A percentile compares a stretch with the other conserved stretches of the same genome.
Evolutionary conservation across 2,329 filamentous ascomycete species (phyloP).

Genomic region (Colletotrichum endophyticum): DNA sequence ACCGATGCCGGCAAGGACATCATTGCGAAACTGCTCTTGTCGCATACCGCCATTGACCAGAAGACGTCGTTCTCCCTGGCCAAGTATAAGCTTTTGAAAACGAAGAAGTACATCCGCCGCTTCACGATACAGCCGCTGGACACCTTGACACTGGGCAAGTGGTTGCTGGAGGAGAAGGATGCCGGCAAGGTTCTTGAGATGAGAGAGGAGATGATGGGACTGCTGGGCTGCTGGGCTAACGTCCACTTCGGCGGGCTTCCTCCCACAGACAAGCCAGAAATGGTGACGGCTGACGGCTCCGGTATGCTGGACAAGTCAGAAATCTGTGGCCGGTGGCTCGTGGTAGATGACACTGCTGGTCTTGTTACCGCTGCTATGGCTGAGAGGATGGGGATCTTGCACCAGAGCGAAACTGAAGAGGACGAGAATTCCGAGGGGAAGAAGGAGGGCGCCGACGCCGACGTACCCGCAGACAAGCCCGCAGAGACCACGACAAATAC

Average conservation of each 20-base stretch:
- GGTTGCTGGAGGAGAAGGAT: slow-evolving; percentile 64
- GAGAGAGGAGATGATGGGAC: slow-evolving; percentile 46
- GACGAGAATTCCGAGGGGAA: slow-evolving; percentile 31
- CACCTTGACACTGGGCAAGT: slow-evolving; percentile 75
- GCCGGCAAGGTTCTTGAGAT: slow-evolving; percentile 41
- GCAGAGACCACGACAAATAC: background rate
- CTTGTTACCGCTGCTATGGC: slow-evolving; percentile 83
- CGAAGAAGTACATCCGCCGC: slow-evolving; percentile 88
- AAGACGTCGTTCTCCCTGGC: slow-evolving; percentile 94
- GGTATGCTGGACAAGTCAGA: slow-evolving; percentile 72
- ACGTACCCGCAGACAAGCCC: background rate
- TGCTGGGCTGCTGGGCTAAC: slow-evolving; percentile 90
- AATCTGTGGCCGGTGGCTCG: slow-evolving; percentile 68
- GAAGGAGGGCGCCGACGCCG: slow-evolving; percentile 15
- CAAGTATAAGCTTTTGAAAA: slow-evolving; percentile 95
- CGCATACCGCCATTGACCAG: slow-evolving; percentile 87
- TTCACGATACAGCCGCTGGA: slow-evolving; percentile 89
- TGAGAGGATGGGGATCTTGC: slow-evolving; percentile 85
- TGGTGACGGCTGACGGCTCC: slow-evolving; percentile 47
- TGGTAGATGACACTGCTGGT: slow-evolving; percentile 87
- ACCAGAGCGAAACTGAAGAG: slow-evolving; percentile 43
- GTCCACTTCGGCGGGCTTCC: slow-evolving; percentile 71
- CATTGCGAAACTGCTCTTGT: slow-evolving; percentile 89
- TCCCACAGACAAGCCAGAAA: slow-evolving; percentile 25
- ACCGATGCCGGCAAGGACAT: slow-evolving; percentile 84